Conservation (phyloP, 805 yeast species). For the Candida cerambycidarum region DNA sequence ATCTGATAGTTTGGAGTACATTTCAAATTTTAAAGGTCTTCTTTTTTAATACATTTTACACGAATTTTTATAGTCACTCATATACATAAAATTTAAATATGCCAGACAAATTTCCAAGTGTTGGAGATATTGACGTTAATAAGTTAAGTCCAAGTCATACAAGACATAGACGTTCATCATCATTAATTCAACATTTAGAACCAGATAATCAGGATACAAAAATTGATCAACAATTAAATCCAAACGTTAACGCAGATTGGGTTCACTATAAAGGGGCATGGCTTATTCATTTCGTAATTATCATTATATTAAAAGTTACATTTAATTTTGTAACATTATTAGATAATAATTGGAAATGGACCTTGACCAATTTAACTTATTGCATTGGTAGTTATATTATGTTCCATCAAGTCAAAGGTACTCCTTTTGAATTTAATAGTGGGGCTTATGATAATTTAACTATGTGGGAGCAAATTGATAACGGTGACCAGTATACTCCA, state of each 20-base stretch:
- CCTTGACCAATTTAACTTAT: conserved; percentile 86
- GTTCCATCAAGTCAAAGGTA: conserved; percentile 96
- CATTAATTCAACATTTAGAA: conserved; percentile 85
- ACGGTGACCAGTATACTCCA: conserved; percentile 97
- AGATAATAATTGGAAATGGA: conserved; percentile 86
- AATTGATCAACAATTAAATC: conserved; percentile 84
- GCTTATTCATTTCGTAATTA: conserved; percentile 86
- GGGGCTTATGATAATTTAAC: conserved; percentile 96
- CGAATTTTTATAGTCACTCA: not conserved
- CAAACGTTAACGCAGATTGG: conserved; percentile 95
- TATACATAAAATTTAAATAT: not conserved
- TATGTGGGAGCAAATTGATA: conserved; percentile 97
- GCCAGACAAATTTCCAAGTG: conserved; percentile 14
- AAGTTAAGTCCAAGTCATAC: conserved; percentile 28
- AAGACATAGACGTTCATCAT: conserved; percentile 75
- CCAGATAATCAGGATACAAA: conserved; percentile 91
- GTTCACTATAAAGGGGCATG: conserved; percentile 96
- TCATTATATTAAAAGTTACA: conserved; percentile 68
- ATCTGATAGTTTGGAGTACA: too few species aligned
- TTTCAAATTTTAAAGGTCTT: not conserved
- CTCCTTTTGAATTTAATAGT: conserved; percentile 94
- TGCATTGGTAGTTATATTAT: conserved; percentile 89
- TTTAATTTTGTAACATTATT: conserved; percentile 81
- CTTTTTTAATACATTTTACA: not conserved
- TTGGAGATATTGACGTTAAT: conserved; percentile 10